Evolutionary conservation across 2,329 filamentous ascomycete genomes (phyloP).

Genomic region (Cladosporium sp.): DNA sequence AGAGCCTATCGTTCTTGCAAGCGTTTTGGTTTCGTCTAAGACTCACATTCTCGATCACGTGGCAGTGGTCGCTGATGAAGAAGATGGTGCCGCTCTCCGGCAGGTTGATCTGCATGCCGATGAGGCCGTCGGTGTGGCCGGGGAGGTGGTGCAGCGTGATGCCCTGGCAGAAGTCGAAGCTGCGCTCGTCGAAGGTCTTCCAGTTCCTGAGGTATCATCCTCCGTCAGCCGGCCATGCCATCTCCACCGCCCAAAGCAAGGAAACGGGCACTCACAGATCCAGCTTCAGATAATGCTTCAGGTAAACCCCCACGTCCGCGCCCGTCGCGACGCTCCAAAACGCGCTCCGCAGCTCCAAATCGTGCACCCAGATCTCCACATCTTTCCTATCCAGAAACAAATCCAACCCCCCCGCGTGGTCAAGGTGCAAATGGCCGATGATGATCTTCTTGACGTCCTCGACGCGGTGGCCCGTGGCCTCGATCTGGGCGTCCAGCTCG

Average conservation of each 20-base stretch:
- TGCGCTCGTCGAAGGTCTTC: conserved; percentile 32
- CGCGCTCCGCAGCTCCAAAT: conserved; percentile 27
- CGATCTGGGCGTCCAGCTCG: conserved; percentile 30
- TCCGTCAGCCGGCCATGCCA: background rate
- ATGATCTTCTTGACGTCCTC: conserved; percentile 34
- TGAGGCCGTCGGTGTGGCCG: conserved; percentile 32
- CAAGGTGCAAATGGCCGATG: conserved; percentile 32
- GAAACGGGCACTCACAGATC: conserved; percentile 22
- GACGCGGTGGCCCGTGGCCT: conserved; percentile 29
- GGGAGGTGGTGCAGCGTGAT: conserved; percentile 33
- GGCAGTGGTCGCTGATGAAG: conserved; percentile 32
- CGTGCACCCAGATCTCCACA: conserved; percentile 32
- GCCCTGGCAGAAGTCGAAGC: conserved; percentile 31
- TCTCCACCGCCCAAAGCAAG: background rate
- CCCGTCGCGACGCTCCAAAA: conserved; percentile 32
- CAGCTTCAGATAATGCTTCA: conserved; percentile 30
- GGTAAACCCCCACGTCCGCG: conserved; percentile 30
- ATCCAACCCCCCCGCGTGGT: conserved; percentile 31
- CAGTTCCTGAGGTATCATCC: conserved; percentile 22
- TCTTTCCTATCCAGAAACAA: conserved; percentile 30
- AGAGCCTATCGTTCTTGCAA: conserved; percentile 1
- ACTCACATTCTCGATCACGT: conserved; percentile 32
- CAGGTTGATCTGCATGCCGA: conserved; percentile 33
- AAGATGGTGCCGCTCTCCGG: conserved; percentile 29
- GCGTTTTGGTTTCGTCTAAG: background rate